A percentile compares a stretch with the other conserved stretches of the same genome.
Conservation (phyloP, 306 rosid species). For the Acacia confusa region DNA sequence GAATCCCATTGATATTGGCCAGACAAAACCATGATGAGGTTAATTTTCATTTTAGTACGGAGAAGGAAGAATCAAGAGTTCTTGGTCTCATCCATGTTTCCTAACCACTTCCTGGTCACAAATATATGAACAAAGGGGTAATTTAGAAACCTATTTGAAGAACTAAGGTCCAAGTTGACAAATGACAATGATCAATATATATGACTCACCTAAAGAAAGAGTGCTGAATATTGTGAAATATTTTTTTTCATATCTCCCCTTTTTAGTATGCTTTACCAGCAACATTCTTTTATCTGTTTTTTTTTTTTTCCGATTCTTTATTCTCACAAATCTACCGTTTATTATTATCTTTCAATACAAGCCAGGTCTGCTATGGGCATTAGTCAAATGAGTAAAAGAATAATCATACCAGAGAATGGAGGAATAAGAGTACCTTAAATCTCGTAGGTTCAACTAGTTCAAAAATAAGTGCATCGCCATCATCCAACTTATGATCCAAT, state of each 20-base stretch:
- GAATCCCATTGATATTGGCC: no score
- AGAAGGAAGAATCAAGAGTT: neutral
- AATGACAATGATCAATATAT: neutral
- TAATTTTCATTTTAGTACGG: no score
- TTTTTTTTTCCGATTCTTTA: neutral
- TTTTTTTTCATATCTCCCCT: neutral
- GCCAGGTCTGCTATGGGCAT: neutral
- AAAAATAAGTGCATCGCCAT: constrained; percentile 81
- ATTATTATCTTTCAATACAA: neutral
- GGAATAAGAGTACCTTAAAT: constrained; percentile 54
- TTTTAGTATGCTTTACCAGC: neutral
- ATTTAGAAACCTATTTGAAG: neutral
- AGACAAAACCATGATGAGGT: no score
- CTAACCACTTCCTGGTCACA: neutral
- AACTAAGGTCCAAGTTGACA: neutral
- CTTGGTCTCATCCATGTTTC: neutral
- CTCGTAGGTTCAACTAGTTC: constrained; percentile 55
- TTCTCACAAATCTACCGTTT: neutral
- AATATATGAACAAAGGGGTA: neutral
- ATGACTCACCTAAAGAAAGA: neutral
- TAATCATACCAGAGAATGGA: constrained; percentile 1
- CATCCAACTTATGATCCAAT: constrained; percentile 74
- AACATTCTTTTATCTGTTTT: neutral
- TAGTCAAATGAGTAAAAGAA: neutral
- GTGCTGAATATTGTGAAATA: neutral